These are phyloP conservation scores for Rubus idaeus DNA, from an alignment of 306 rosid genomes.

Conservation along the genomic window DNA sequence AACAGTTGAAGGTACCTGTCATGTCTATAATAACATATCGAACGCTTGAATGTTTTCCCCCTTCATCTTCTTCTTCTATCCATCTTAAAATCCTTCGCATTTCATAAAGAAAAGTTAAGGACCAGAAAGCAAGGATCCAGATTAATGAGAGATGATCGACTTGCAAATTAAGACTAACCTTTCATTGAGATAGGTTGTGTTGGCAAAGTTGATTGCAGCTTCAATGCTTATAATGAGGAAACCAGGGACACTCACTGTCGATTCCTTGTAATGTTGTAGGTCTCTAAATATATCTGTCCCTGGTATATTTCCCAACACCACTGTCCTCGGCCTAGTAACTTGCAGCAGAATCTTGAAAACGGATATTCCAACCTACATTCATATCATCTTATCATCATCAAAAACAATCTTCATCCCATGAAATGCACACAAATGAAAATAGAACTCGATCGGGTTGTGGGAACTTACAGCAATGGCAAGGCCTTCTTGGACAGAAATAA, in stretches of 20 bases:
- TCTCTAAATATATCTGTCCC: slow-evolving; percentile 77
- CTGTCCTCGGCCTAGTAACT: slow-evolving; percentile 85
- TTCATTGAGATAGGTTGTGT: slow-evolving; percentile 81
- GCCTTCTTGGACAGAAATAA: slow-evolving; percentile 80
- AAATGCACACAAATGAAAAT: not conserved
- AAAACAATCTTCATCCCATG: not conserved
- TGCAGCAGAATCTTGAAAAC: slow-evolving; percentile 75
- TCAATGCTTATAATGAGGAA: slow-evolving; percentile 85
- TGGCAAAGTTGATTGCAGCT: slow-evolving; percentile 93
- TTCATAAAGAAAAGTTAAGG: not conserved
- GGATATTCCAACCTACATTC: slow-evolving; percentile 75
- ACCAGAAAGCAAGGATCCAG: not conserved
- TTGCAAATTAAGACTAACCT: slow-evolving; percentile 41
- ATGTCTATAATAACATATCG: slow-evolving; percentile 61
- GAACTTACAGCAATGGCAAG: slow-evolving; percentile 82
- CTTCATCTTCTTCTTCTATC: slow-evolving; percentile 66
- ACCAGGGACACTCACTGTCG: slow-evolving; percentile 60
- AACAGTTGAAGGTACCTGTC: slow-evolving; percentile 52
- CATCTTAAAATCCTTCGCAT: slow-evolving; percentile 70
- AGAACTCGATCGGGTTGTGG: not conserved
- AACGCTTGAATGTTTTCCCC: slow-evolving; percentile 43
- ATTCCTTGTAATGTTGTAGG: slow-evolving; percentile 73
- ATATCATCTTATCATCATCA: not conserved
- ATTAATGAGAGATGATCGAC: not conserved
- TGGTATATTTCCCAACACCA: slow-evolving; percentile 74